These are phyloP conservation scores for Alternaria brassicae DNA, from an alignment of 2,329 filamentous ascomycete species.

Conservation along the genomic window DNA sequence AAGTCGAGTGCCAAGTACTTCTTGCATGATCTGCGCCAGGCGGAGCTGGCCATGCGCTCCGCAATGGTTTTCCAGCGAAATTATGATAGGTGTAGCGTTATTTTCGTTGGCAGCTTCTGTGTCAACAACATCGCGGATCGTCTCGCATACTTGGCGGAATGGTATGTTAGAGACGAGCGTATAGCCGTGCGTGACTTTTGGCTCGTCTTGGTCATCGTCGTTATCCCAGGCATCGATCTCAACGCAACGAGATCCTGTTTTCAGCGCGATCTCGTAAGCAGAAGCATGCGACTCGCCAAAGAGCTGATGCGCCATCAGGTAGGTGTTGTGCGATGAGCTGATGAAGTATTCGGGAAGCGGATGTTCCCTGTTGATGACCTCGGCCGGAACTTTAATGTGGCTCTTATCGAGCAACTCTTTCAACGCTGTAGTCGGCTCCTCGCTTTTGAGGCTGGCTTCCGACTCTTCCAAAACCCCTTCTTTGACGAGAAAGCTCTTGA, in stretches of 20 bases:
- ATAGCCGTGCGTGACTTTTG: constrained; percentile 74
- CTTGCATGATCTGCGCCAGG: constrained; percentile 69
- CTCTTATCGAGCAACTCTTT: constrained; percentile 62
- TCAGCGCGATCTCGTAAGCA: constrained; percentile 69
- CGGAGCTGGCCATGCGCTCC: constrained; percentile 64
- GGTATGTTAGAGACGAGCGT: constrained; percentile 71
- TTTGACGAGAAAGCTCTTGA: constrained; percentile 64
- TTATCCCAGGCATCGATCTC: constrained; percentile 79
- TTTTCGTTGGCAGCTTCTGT: constrained; percentile 59
- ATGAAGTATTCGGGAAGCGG: constrained; percentile 74
- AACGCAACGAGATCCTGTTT: constrained; percentile 71
- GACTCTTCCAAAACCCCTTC: constrained; percentile 57
- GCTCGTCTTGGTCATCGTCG: constrained; percentile 65
- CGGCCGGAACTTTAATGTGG: constrained; percentile 64
- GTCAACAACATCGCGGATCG: constrained; percentile 68
- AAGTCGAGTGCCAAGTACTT: constrained; percentile 67
- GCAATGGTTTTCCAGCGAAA: constrained; percentile 75
- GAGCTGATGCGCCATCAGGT: constrained; percentile 73
- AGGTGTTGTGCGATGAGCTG: constrained; percentile 77
- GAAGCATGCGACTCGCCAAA: constrained; percentile 67
- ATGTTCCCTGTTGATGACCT: constrained; percentile 64
- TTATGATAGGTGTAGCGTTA: constrained; percentile 65
- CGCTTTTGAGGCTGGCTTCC: constrained; percentile 58
- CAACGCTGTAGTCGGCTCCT: constrained; percentile 57
- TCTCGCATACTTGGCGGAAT: constrained; percentile 70